These are phyloP conservation scores for Echinosophora koreensis DNA, from an alignment of 306 rosid genomes.

Conservation along the genomic window DNA sequence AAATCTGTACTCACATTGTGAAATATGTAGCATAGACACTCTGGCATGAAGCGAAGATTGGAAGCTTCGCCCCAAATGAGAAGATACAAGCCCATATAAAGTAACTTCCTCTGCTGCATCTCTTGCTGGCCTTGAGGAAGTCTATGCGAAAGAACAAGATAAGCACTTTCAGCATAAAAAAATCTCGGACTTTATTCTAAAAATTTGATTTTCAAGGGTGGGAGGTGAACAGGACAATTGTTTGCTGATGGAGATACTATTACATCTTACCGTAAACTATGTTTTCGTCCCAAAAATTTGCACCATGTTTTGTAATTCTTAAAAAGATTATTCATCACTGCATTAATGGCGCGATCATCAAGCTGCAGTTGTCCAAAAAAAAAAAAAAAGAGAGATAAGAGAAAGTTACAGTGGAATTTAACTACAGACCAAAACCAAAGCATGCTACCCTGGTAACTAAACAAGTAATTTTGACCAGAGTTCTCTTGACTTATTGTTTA, in stretches of 20 bases:
- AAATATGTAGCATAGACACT: slow-evolving; percentile 84
- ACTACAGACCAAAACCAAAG: slow-evolving; percentile 31
- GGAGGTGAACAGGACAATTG: not conserved
- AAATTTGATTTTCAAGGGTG: not conserved
- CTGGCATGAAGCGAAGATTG: slow-evolving; percentile 86
- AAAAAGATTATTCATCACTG: slow-evolving; percentile 76
- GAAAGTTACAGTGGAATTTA: slow-evolving; percentile 27
- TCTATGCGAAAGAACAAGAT: slow-evolving; percentile 51
- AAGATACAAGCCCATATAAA: slow-evolving; percentile 89
- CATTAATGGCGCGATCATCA: slow-evolving; percentile 89
- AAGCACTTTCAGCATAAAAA: slow-evolving; percentile 36
- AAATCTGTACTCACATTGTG: slow-evolving; percentile 66
- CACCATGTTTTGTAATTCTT: slow-evolving; percentile 94
- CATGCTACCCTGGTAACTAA: slow-evolving; percentile 20
- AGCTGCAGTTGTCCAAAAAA: slow-evolving; percentile 63
- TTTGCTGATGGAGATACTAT: not conserved
- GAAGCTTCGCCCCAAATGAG: slow-evolving; percentile 98
- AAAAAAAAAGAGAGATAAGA: not conserved
- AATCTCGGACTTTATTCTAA: slow-evolving; percentile 27
- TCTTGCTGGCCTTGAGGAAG: slow-evolving; percentile 83
- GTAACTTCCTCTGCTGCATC: slow-evolving; percentile 84
- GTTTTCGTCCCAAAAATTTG: slow-evolving; percentile 85
- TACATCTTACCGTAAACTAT: slow-evolving; percentile 74
- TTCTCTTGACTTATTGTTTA: slow-evolving; percentile 20
- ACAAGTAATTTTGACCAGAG: slow-evolving; percentile 25